Conservation (phyloP, 768 basidiomycete species). For the Psilocybe cubensis region DNA sequence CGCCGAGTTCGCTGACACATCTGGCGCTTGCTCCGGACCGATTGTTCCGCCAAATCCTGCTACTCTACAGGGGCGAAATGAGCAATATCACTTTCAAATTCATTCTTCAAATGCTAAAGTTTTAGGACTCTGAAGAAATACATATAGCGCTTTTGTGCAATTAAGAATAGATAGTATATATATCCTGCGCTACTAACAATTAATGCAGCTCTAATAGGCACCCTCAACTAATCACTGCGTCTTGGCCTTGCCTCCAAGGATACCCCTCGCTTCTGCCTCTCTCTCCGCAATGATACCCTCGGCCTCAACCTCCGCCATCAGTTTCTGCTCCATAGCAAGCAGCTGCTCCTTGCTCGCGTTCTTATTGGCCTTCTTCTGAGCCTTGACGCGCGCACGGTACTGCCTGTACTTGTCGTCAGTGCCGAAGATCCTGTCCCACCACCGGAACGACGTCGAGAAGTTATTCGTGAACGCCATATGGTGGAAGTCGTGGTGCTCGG, state of each 20-base stretch:
- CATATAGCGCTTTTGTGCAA: too few relatives aligned
- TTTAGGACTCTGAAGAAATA: too few relatives aligned
- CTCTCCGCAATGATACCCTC: conserved; percentile 77
- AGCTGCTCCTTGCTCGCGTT: conserved; percentile 56
- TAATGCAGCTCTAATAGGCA: not conserved
- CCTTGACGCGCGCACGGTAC: conserved; percentile 70
- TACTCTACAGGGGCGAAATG: too few relatives aligned
- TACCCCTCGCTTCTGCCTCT: conserved; percentile 38
- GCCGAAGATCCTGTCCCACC: conserved; percentile 88
- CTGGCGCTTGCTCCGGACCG: too few relatives aligned
- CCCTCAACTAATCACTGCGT: not conserved
- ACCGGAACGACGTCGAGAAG: conserved; percentile 92
- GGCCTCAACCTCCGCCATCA: conserved; percentile 71
- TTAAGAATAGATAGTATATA: not conserved
- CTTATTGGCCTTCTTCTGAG: conserved; percentile 60
- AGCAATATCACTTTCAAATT: too few relatives aligned
- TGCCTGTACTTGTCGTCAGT: conserved; percentile 90
- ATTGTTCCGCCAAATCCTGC: too few relatives aligned
- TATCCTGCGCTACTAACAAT: not conserved
- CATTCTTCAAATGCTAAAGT: too few relatives aligned
- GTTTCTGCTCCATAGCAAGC: conserved; percentile 57
- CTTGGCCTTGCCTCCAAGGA: not conserved
- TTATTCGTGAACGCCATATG: conserved; percentile 97
- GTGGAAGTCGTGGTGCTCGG: conserved; percentile 98
- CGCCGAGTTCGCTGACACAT: too few relatives aligned